Evolutionary conservation across 805 yeast species (phyloP).

Genomic region (Wickerhamiella sergipiensis): DNA sequence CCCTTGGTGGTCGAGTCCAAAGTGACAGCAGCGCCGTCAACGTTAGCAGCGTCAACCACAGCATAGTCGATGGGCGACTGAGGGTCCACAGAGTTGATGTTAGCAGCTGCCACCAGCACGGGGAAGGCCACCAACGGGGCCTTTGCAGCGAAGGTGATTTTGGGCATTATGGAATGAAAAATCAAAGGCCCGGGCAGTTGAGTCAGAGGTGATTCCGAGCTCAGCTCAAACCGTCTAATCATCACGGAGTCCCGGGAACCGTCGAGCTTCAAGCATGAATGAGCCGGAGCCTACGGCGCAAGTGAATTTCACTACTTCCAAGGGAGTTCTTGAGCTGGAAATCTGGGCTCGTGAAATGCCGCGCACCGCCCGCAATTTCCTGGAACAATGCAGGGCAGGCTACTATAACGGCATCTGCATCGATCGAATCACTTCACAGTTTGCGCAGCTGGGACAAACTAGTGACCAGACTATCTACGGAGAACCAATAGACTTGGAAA

Average conservation of each 20-base stretch:
- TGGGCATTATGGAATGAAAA: constrained; percentile 1
- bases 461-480: constrained; percentile 19
- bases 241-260: too few species aligned
- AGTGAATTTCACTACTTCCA: constrained; percentile 41
- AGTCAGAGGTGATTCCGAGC: not conserved
- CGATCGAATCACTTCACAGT: constrained; percentile 26
- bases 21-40: constrained; percentile 30
- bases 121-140: constrained; percentile 75
- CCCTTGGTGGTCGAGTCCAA: constrained; percentile 25
- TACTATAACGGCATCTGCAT: constrained; percentile 32
- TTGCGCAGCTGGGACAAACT: constrained; percentile 28
- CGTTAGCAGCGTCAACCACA: constrained; percentile 59
- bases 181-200: not conserved
- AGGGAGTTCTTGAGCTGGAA: constrained; percentile 46
- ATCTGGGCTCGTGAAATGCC: constrained; percentile 63
- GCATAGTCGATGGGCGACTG: constrained; percentile 40
- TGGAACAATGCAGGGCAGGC: constrained; percentile 35
- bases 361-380: constrained; percentile 31
- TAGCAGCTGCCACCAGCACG: constrained; percentile 61
- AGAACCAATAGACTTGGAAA: constrained; percentile 29
- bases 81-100: constrained; percentile 40
- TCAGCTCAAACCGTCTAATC: too few species aligned
- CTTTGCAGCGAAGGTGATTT: constrained; percentile 65
- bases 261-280: too few species aligned
- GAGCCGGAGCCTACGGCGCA: constrained; percentile 24